phyloP scores from a whole-genome alignment of 2,329 filamentous ascomycete genomes.

The Periconia sp. region DNA sequence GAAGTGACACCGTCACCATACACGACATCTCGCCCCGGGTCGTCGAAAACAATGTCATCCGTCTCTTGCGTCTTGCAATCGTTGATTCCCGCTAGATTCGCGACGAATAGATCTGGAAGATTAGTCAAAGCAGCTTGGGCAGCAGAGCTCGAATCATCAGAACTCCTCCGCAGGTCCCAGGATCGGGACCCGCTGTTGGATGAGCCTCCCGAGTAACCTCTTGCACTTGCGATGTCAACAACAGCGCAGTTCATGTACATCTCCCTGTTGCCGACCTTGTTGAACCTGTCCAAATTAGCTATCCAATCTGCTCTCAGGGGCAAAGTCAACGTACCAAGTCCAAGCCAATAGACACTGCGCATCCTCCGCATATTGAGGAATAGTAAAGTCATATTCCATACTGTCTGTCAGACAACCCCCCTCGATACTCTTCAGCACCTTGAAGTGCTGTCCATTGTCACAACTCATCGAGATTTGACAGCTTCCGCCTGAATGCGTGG shows the following conservation, averaged over 20 bases:
- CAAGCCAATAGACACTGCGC: conserved; percentile 72
- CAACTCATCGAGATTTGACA: conserved; percentile 79
- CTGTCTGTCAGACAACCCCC: conserved; percentile 61
- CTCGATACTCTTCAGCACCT: conserved; percentile 69
- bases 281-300: conserved; percentile 64
- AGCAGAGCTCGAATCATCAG: conserved; percentile 15
- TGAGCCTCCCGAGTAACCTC: too few relatives aligned
- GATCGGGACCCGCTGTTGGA: too few relatives aligned
- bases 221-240: conserved; percentile 66
- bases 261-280: conserved; percentile 77
- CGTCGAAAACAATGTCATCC: conserved; percentile 47
- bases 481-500: conserved; percentile 70
- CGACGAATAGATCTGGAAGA: conserved; percentile 52
- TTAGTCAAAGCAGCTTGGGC: conserved; percentile 33
- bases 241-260: conserved; percentile 88
- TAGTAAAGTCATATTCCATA: conserved; percentile 68
- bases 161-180: background rate
- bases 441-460: conserved; percentile 73
- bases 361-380: conserved; percentile 68
- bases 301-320: too few relatives aligned
- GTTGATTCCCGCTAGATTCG: conserved; percentile 50
- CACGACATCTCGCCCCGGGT: conserved; percentile 48
- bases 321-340: conserved; percentile 54
- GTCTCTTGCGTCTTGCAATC: conserved; percentile 47
- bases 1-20: conserved; percentile 44